phyloP scores from a whole-genome alignment of 2,329 filamentous ascomycete species.

The Xylaria sp. region DNA sequence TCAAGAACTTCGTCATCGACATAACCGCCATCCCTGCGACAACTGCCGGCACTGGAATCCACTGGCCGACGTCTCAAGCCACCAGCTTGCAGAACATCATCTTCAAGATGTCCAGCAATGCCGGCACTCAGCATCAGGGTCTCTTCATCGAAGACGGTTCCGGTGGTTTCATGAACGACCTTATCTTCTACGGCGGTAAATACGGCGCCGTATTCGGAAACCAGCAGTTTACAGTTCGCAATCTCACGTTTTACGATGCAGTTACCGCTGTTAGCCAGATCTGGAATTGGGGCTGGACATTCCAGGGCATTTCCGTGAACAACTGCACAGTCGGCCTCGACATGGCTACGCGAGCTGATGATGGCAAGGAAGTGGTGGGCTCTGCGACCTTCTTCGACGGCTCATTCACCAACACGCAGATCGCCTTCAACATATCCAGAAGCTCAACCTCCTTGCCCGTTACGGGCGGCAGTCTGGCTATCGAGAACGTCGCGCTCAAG shows the following conservation, averaged over 20 bases:
- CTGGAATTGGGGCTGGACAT: conserved; percentile 83
- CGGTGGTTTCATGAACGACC: conserved; percentile 75
- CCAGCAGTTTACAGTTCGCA: conserved; percentile 75
- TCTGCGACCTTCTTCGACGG: conserved; percentile 82
- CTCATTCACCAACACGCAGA: conserved; percentile 72
- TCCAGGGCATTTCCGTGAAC: conserved; percentile 57
- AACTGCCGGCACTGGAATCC: conserved; percentile 65
- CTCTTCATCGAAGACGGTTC: conserved; percentile 72
- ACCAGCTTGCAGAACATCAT: conserved; percentile 69
- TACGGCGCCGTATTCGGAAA: conserved; percentile 71
- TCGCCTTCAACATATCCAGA: conserved; percentile 74
- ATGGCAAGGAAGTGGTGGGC: conserved; percentile 62
- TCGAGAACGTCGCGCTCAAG: conserved; percentile 61
- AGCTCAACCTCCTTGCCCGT: conserved; percentile 50
- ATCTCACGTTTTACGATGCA: conserved; percentile 73
- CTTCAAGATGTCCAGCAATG: conserved; percentile 60
- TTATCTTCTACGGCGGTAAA: conserved; percentile 77
- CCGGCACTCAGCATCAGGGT: conserved; percentile 64
- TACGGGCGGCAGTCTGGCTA: conserved; percentile 57
- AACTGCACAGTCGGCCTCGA: conserved; percentile 74
- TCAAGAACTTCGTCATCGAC: conserved; percentile 68
- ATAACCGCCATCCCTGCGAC: conserved; percentile 60
- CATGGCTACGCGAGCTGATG: conserved; percentile 61
- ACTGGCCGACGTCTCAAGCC: conserved; percentile 76
- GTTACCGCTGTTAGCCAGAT: conserved; percentile 76